Conservation (phyloP, 345 rosid species). For the Rhodamnia rubescens region DNA sequence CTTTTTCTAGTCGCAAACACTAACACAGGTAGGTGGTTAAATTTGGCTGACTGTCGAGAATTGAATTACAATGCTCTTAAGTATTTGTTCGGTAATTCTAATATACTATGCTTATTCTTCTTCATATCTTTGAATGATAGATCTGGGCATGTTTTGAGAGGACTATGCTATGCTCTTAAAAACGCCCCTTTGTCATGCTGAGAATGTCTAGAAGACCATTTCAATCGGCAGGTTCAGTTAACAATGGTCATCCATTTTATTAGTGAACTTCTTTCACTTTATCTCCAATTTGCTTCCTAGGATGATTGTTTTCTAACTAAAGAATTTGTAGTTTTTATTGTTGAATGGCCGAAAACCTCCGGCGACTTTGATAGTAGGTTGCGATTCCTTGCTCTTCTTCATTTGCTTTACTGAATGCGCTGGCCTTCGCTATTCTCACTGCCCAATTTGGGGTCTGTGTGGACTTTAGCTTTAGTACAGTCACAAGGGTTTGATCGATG, state of each 20-base stretch:
- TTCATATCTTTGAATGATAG: background rate
- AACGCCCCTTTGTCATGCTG: background rate
- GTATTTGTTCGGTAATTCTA: background rate
- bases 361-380: accelerated
- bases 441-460: background rate
- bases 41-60: background rate
- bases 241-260: background rate
- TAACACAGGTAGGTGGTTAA: background rate
- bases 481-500: background rate
- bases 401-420: background rate
- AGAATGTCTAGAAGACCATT: background rate
- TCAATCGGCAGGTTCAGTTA: background rate
- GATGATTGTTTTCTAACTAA: background rate
- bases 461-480: background rate
- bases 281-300: background rate
- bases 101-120: background rate
- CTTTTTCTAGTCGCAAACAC: background rate
- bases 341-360: background rate
- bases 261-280: background rate
- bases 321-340: background rate
- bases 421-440: background rate
- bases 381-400: background rate
- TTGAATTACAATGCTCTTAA: background rate
- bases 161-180: background rate
- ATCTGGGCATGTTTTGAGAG: background rate